Conservation (phyloP, 805 yeast species). For the Candida fluviatilis region DNA sequence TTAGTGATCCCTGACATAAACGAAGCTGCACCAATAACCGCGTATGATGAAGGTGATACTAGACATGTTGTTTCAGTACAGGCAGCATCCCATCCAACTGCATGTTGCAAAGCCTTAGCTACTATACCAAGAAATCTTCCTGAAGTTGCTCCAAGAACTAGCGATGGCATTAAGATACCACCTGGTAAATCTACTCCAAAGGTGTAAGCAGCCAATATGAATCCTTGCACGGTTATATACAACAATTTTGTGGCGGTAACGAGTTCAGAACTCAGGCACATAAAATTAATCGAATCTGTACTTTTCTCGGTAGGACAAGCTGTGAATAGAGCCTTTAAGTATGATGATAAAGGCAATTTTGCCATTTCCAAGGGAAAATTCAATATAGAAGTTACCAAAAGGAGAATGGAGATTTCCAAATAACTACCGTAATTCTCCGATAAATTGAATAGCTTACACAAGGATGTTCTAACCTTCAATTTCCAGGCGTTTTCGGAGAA, state of each 20-base stretch:
- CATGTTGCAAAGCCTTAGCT: conserved; percentile 45
- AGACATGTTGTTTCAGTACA: conserved; percentile 48
- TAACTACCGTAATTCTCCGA: conserved; percentile 22
- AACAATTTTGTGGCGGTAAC: conserved; percentile 24
- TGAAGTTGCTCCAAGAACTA: conserved; percentile 56
- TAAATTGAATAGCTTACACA: conserved; percentile 18
- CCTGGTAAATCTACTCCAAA: conserved; percentile 70
- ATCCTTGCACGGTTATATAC: conserved; percentile 46
- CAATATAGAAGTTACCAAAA: conserved; percentile 48
- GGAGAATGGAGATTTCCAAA: conserved; percentile 47
- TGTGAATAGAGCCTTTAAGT: conserved; percentile 60
- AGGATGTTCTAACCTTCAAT: conserved; percentile 14
- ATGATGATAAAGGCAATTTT: conserved; percentile 50
- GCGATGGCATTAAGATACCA: conserved; percentile 60
- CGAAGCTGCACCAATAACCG: conserved; percentile 84
- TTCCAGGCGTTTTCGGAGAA: conserved; percentile 30
- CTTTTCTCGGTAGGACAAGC: conserved; percentile 46
- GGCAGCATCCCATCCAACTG: conserved; percentile 29
- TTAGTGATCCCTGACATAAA: conserved; percentile 78
- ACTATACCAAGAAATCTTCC: conserved; percentile 56
- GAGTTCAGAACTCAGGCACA: conserved; percentile 28
- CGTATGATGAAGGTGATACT: conserved; percentile 83
- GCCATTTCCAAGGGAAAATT: conserved; percentile 55
- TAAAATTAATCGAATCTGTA: conserved; percentile 26
- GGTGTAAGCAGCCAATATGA: conserved; percentile 60